Evolutionary conservation across 345 rosid species (phyloP).

Genomic region (Euphorbia lathyris): DNA sequence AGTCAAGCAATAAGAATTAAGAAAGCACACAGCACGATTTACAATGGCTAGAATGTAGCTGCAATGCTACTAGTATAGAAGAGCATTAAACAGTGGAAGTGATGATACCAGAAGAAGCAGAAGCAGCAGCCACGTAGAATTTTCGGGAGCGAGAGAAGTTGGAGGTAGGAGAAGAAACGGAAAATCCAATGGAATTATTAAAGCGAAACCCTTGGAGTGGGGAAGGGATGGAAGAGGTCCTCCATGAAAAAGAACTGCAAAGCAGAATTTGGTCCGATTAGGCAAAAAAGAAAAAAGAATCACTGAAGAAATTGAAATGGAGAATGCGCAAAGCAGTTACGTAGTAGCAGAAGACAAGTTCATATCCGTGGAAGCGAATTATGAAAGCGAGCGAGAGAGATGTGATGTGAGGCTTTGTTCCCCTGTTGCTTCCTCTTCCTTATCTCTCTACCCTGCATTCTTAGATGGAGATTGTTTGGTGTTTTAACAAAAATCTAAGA

Average conservation of each 20-base stretch:
- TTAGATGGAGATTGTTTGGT: neutral
- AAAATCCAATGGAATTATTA: constrained; percentile 30
- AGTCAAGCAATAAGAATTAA: neutral
- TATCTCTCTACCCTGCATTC: neutral
- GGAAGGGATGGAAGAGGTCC: constrained; percentile 31
- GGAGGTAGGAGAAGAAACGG: constrained; percentile 29
- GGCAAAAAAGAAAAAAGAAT: neutral
- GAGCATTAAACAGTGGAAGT: neutral
- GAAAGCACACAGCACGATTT: neutral
- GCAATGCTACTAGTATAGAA: too few relatives aligned
- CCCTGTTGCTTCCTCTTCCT: neutral
- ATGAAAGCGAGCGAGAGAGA: neutral
- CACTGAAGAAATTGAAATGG: neutral
- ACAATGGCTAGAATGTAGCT: too few relatives aligned
- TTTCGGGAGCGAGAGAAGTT: constrained; percentile 19
- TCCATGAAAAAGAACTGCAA: constrained; percentile 39
- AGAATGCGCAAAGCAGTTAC: constrained; percentile 10
- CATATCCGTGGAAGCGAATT: constrained; percentile 16
- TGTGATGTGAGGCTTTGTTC: neutral
- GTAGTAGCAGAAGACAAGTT: constrained; percentile 26
- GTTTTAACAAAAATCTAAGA: too few relatives aligned
- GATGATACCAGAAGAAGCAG: constrained; percentile 32
- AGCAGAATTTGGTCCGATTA: neutral
- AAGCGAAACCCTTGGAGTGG: constrained; percentile 39
- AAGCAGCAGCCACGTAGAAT: constrained; percentile 39